phyloP scores from a whole-genome alignment of 768 basidiomycete species.

The Auricularia auricula-judae region DNA sequence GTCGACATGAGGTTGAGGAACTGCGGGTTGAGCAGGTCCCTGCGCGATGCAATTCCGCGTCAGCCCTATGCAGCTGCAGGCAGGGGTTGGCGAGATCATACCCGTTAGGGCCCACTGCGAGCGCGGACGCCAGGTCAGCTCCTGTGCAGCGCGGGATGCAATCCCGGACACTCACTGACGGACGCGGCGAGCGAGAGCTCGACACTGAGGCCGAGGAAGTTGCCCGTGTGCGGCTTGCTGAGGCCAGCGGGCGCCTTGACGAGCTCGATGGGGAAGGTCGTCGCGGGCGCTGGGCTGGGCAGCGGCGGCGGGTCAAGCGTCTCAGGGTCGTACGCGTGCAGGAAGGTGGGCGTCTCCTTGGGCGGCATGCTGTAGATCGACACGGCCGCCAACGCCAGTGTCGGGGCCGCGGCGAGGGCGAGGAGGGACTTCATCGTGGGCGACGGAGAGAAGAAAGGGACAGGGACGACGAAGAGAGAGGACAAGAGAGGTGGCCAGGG shows the following conservation, averaged over 20 bases:
- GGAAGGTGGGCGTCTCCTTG: not conserved
- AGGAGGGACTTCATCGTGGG: not conserved
- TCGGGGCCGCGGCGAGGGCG: not conserved
- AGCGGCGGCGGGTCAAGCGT: conserved; percentile 38
- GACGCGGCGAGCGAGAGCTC: conserved; percentile 53
- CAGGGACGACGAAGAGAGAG: not conserved
- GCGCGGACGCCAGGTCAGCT: not conserved
- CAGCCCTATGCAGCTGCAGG: not conserved
- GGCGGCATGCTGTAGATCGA: not conserved
- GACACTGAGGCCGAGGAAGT: conserved; percentile 48
- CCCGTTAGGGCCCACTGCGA: conserved; percentile 10
- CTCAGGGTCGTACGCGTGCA: conserved; percentile 36
- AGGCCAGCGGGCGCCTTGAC: conserved; percentile 15
- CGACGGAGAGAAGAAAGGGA: not conserved
- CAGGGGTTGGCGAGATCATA: not conserved
- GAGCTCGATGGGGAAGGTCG: conserved; percentile 35
- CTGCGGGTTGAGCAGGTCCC: conserved; percentile 21
- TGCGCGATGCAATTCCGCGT: conserved; percentile 13
- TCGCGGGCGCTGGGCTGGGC: conserved; percentile 33
- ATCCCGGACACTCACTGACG: conserved; percentile 23
- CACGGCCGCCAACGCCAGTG: not conserved
- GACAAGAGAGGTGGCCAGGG: not conserved
- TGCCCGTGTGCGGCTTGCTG: conserved; percentile 34
- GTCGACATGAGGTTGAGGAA: conserved; percentile 40
- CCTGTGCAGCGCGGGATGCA: not conserved